phyloP scores from a whole-genome alignment of 768 basidiomycete genomes.

The Suillus luteus region DNA sequence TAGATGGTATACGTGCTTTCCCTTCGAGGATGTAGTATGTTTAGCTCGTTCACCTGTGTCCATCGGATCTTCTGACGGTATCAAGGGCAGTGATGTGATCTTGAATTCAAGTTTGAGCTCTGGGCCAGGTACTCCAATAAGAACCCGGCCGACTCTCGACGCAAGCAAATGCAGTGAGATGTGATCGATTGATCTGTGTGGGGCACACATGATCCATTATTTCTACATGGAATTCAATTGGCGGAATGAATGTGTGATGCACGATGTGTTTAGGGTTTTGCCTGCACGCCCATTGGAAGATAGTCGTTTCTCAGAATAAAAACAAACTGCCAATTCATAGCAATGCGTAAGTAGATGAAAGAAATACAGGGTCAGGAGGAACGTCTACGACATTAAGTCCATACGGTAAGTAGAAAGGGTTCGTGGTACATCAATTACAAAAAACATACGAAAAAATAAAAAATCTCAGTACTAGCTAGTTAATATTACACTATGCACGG shows the following conservation, averaged over 20 bases:
- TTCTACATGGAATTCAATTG: background rate
- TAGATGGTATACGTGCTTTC: background rate
- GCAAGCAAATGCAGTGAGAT: background rate
- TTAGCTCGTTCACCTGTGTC: background rate
- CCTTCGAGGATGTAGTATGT: background rate
- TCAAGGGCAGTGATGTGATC: background rate
- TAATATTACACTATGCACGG: constrained; percentile 14
- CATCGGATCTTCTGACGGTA: background rate
- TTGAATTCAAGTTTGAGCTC: background rate
- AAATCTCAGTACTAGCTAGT: background rate
- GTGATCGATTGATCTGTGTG: background rate
- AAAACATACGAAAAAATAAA: constrained; percentile 1
- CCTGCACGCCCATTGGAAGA: background rate
- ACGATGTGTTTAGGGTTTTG: too few relatives aligned
- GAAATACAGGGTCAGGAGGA: background rate
- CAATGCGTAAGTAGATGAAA: background rate
- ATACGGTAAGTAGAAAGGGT: background rate
- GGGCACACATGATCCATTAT: too few relatives aligned
- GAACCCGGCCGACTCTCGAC: background rate
- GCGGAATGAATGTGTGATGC: background rate
- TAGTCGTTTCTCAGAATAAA: background rate
- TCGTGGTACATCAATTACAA: constrained; percentile 6
- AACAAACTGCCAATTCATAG: too few relatives aligned
- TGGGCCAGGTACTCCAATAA: background rate
- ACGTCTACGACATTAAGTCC: background rate